Base-by-base conservation (phyloP, 2,329 filamentous ascomycete genomes). In the Claviceps arundinis region DNA sequence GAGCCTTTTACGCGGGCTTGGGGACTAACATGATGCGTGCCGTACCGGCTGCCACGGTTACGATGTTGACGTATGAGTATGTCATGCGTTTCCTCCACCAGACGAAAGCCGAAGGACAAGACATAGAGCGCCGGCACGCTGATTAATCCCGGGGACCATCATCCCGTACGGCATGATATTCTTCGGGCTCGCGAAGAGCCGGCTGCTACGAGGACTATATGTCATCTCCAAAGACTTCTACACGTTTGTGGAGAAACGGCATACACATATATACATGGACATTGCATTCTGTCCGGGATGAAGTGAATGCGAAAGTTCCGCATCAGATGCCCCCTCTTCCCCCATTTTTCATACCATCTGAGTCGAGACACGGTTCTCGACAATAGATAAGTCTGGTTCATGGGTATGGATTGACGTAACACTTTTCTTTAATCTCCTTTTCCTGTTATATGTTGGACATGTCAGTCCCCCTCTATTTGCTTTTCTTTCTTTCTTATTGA, bases 11-110 rank as follows among this genome's bases (percentile, higher is more conserved):
- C 66, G 91, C 90, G 24, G 93, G 93, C 38, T 89, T 98, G 75
- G 93, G 93, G 40, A 95, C 91, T 48, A 98, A 98, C 70, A 87
- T 98, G 81, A 89, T 97, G 75, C 81, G 93, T 52, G 93, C 93
- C 7, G 85, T 98, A 13, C 93, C 93, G 37, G 89, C 93, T 22
- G 91, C 93, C 19, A 95, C 95, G 62, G 95, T 95, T 26, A 98
- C 93, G 3, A 94, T 98, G 85, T 76, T 97, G 64, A 97, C 91
- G 13, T 98, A 95, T 64, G 93, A 98, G 70, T 93, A 85, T 60
- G 70, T 76, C 48, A 81, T 81, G 78, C 70, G 73, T 50, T 65
- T 70, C 52, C 65, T 81, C 19, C 76, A 75, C 55, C 64, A 68
- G 52, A 63, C 66, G 30, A 70, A 70, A 58, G 56, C 61, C 2